Percentiles rank a stretch among this genome's conserved stretches.
Evolutionary conservation across 768 basidiomycete genomes (phyloP).

Genomic region (Leccinum rimulosum): DNA sequence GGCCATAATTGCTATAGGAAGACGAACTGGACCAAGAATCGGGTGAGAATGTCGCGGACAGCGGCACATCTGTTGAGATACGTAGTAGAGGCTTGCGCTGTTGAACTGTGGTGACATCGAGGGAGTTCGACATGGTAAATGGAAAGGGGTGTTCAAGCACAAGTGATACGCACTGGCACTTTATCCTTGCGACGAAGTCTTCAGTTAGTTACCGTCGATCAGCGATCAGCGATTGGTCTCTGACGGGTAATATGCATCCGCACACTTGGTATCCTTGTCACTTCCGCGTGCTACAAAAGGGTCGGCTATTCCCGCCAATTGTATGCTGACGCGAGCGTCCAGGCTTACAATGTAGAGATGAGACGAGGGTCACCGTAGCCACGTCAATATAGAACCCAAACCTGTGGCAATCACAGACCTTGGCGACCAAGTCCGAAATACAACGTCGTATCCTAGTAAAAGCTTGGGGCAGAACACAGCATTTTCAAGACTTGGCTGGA

Average conservation of each 20-base stretch:
- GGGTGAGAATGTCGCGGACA: conserved; percentile 35
- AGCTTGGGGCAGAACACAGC: not conserved
- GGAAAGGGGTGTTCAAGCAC: not conserved
- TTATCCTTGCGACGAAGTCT: conserved; percentile 9
- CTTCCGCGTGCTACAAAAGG: not conserved
- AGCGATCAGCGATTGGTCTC: not conserved
- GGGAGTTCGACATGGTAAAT: conserved; percentile 12
- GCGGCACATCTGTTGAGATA: conserved; percentile 36
- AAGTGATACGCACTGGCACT: not conserved
- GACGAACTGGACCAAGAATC: conserved; percentile 27
- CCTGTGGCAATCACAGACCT: not conserved
- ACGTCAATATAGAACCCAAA: not conserved
- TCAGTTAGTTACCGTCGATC: not conserved
- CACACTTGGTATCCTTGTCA: conserved; percentile 8
- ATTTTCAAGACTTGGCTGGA: not conserved
- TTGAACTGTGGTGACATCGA: not conserved
- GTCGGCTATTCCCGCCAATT: not conserved
- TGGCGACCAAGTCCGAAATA: not conserved
- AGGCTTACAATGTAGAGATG: not conserved
- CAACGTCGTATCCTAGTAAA: not conserved
- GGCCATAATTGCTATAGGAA: conserved; percentile 12
- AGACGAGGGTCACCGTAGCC: not conserved
- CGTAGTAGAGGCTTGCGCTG: conserved; percentile 20
- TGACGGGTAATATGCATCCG: not conserved
- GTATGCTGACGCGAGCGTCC: not conserved